Base-by-base conservation (phyloP, 371 early-diverging fungal genomes). In the Mortierella sp. region DNA sequence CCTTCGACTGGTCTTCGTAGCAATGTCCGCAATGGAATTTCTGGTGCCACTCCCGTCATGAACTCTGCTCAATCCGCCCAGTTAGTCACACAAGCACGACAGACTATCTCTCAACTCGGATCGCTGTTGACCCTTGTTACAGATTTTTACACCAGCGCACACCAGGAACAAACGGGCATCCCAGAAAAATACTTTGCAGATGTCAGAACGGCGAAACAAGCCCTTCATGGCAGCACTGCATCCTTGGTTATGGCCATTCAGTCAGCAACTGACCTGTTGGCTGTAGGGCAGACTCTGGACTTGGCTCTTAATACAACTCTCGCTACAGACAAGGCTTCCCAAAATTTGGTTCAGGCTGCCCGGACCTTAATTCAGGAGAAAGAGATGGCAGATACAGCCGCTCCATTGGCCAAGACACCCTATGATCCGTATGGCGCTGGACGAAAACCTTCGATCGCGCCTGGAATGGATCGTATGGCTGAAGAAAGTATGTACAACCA, bases 101-200 rank as follows among this genome's bases (percentile, higher is more conserved):
- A 84, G 59, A 79, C 83, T 49, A 75, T 84, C 51, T 82, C 83
- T 7, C 83, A 84, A 35, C 58, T 75, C 19, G 84, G 84, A n/a
- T 83, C 78, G 9, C 66, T 84, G 31, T 59, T 84, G 68, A 75
- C 83, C 23, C 66, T 78, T n/a, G 61, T 84, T 34, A 79, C 82
- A 22, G 84, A 84, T 37, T 78, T 82, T 69, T 71, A 75, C 66
- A 69, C 79, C 23, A 57, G 64, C 26, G 32, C 56, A 1, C 60
- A 72, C 5, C 65, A 61, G 19, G 75, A 75, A n/a, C 68, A 65
- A 15, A 57, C 70, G n/a, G 35, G 43, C 13, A 64, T 71, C 26
- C 64, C 71, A 22, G 84, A 79, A 28, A 77, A 82, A 26, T 66
- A 64, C 49, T 75, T 84, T 70, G 72, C 71, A 1, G 73, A 79